Conservation (phyloP, 148 eudicot genomes). For the Fagopyrum homotropicum region DNA sequence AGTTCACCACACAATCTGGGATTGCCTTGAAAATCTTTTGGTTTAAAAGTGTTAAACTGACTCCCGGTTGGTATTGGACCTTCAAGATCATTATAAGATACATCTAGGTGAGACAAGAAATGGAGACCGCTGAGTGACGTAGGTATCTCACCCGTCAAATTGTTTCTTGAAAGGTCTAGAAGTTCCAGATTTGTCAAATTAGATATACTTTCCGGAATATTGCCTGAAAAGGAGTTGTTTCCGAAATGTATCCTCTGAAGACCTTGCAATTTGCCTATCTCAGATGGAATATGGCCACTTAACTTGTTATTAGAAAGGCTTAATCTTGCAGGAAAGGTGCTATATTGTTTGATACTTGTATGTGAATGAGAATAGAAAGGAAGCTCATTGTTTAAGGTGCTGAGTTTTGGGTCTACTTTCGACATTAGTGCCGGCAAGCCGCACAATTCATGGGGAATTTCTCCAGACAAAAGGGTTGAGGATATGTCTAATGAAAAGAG, state of each 20-base stretch:
- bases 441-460: conserved; percentile 39
- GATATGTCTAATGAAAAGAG: conserved; percentile 73
- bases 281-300: conserved; percentile 53
- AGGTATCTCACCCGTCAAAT: conserved; percentile 69
- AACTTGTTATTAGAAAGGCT: conserved; percentile 46
- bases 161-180: conserved; percentile 56
- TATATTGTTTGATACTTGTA: conserved; percentile 33
- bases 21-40: conserved; percentile 7
- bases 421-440: conserved; percentile 38
- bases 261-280: conserved; percentile 49
- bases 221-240: conserved; percentile 48
- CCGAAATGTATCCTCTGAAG: conserved; percentile 63
- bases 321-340: conserved; percentile 54
- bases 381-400: conserved; percentile 45
- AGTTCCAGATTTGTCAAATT: conserved; percentile 55
- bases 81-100: conserved; percentile 46
- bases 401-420: conserved; percentile 18
- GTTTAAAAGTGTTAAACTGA: conserved; percentile 39
- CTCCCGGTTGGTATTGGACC: conserved; percentile 56
- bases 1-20: conserved; percentile 24
- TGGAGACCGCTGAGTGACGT: conserved; percentile 41
- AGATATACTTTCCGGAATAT: conserved; percentile 59
- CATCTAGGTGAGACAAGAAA: conserved; percentile 44
- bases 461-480: conserved; percentile 40
- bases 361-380: conserved; percentile 39